Evolutionary conservation across 1,284 basidiomycete species (phyloP).

Genomic region (Pyrrhoderma noxium): DNA sequence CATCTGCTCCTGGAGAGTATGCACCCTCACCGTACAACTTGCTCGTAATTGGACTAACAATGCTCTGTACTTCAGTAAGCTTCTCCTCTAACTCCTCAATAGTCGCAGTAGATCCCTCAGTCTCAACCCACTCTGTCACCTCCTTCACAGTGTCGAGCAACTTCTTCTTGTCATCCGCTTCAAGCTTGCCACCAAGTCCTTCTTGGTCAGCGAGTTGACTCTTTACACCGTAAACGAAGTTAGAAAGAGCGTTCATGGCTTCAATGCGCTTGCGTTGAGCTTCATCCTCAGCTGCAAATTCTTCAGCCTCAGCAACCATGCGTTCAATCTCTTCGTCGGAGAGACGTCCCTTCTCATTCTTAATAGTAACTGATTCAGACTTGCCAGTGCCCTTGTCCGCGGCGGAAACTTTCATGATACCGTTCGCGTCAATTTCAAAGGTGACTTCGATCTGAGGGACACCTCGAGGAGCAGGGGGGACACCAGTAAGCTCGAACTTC

Average conservation of each 20-base stretch:
- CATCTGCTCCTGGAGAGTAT: conserved; percentile 29
- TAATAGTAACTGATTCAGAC: conserved; percentile 83
- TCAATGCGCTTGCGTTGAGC: conserved; percentile 85
- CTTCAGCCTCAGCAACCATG: conserved; percentile 90
- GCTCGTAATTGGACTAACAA: conserved; percentile 70
- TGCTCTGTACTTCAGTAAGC: conserved; percentile 65
- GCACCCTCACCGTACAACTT: conserved; percentile 59
- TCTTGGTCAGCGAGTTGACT: conserved; percentile 81
- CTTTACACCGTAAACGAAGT: conserved; percentile 80
- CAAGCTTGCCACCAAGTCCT: conserved; percentile 86
- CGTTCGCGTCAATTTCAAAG: conserved; percentile 92
- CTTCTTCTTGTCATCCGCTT: conserved; percentile 84
- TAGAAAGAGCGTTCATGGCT: conserved; percentile 71
- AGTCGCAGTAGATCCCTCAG: conserved; percentile 67
- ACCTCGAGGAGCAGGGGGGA: conserved; percentile 92
- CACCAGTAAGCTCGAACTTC: conserved; percentile 90
- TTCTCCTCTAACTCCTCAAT: conserved; percentile 92
- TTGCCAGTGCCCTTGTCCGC: conserved; percentile 92
- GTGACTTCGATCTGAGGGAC: conserved; percentile 93
- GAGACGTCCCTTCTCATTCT: conserved; percentile 81
- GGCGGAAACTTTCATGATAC: conserved; percentile 85
- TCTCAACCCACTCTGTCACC: conserved; percentile 86
- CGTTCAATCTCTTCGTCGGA: conserved; percentile 84
- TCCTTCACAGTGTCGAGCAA: conserved; percentile 82
- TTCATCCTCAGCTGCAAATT: conserved; percentile 83